Evolutionary conservation across 805 yeast species (phyloP).

Genomic region (Brettanomyces custersianus): DNA sequence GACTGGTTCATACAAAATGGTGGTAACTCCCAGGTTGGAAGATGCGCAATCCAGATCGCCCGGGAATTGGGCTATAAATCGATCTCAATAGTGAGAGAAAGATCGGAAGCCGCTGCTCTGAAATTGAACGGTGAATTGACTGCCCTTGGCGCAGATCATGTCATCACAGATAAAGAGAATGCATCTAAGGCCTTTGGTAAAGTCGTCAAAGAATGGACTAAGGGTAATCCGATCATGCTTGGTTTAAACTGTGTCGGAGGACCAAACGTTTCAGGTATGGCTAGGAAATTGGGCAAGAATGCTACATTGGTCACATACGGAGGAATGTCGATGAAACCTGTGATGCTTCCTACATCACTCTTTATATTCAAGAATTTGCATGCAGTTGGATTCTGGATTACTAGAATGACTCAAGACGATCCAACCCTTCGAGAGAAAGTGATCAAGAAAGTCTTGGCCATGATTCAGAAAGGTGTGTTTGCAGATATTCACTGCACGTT

Average conservation of each 20-base stretch:
- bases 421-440: constrained; percentile 53
- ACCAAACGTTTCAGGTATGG: constrained; percentile 67
- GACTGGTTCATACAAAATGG: constrained; percentile 97
- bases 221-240: constrained; percentile 49
- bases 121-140: constrained; percentile 43
- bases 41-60: constrained; percentile 84
- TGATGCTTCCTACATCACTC: constrained; percentile 78
- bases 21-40: constrained; percentile 92
- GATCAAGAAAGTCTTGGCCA: constrained; percentile 43
- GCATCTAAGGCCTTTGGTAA: constrained; percentile 57
- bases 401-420: constrained; percentile 49
- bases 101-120: constrained; percentile 73
- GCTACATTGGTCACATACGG: constrained; percentile 89
- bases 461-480: constrained; percentile 52
- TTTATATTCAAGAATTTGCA: constrained; percentile 85
- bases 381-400: constrained; percentile 90
- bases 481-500: constrained; percentile 38
- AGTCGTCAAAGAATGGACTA: constrained; percentile 45
- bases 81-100: constrained; percentile 78
- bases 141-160: constrained; percentile 74
- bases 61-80: constrained; percentile 72
- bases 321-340: constrained; percentile 96
- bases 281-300: constrained; percentile 67
- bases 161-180: constrained; percentile 83
- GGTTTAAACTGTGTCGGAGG: constrained; percentile 96